A percentile compares a stretch with the other conserved stretches of the same genome.
phyloP scores from a whole-genome alignment of 371 early-diverging fungal genomes.

The Actinomortierella wolfii region DNA sequence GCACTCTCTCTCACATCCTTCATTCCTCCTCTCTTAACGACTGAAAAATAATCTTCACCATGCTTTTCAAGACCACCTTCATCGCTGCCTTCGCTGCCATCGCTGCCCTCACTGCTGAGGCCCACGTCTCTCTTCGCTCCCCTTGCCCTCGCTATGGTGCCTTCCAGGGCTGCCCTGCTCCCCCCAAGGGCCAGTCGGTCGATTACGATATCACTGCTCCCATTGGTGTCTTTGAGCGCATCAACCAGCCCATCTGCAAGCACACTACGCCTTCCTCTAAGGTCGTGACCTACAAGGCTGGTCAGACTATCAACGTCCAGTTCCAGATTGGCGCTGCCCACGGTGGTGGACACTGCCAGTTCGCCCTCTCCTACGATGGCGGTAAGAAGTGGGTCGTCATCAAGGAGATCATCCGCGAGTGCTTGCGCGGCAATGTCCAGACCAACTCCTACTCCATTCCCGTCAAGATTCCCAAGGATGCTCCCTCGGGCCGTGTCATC shows the following conservation, averaged over 20 bases:
- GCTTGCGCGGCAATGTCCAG: conserved; percentile 37
- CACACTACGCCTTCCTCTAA: conserved; percentile 18
- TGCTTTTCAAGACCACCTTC: conserved; percentile 32
- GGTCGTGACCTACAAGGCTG: conserved; percentile 36
- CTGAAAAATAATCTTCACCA: not conserved
- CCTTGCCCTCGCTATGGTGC: conserved; percentile 31
- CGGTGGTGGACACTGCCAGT: conserved; percentile 74
- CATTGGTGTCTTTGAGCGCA: conserved; percentile 12
- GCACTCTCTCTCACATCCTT: not conserved
- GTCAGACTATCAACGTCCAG: conserved; percentile 32
- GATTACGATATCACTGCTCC: conserved; percentile 42
- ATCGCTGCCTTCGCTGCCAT: conserved; percentile 14
- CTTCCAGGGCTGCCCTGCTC: conserved; percentile 28
- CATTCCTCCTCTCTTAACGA: too few species aligned
- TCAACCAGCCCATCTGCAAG: conserved; percentile 30
- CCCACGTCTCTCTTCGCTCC: conserved; percentile 23
- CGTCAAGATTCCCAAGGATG: conserved; percentile 52
- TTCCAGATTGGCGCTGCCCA: conserved; percentile 45
- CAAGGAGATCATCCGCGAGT: conserved; percentile 54
- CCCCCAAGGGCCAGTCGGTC: conserved; percentile 34
- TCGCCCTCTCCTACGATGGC: conserved; percentile 66
- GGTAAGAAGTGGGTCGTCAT: conserved; percentile 67
- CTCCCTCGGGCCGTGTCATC: conserved; percentile 53
- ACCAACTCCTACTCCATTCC: conserved; percentile 26
- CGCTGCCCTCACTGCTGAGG: conserved; percentile 23